Conservation (phyloP, 2,329 filamentous ascomycete genomes). For the Davidsoniella eucalypti region DNA sequence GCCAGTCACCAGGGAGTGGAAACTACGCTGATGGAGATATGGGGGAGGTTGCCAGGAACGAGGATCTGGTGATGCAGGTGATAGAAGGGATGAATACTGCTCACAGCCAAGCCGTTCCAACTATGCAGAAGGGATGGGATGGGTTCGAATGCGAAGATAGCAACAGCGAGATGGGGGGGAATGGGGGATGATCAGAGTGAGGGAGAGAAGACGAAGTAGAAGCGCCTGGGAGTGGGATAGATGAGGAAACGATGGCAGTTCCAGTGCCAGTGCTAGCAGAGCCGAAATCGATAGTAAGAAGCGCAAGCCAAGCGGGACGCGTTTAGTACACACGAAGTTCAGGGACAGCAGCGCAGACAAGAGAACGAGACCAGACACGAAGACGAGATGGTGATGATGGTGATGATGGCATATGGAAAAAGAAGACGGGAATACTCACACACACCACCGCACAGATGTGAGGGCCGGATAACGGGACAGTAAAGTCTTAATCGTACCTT, state of each 20-base stretch:
- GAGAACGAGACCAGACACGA: neutral
- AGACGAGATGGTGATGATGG: conserved; percentile 16
- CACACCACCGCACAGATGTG: conserved; percentile 30
- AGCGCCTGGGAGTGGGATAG: neutral
- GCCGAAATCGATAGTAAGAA: neutral
- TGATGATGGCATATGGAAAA: conserved; percentile 23
- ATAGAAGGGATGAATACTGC: conserved; percentile 8
- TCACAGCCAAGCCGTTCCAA: conserved; percentile 1
- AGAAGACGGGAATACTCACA: conserved; percentile 13
- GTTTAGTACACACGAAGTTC: neutral
- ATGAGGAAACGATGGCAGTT: neutral
- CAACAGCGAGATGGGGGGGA: conserved; percentile 6
- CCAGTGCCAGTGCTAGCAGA: neutral
- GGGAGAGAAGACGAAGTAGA: conserved; percentile 14
- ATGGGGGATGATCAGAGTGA: conserved; percentile 14
- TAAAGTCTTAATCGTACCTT: conserved; percentile 22
- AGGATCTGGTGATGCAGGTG: conserved; percentile 12
- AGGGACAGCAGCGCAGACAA: neutral
- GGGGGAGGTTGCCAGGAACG: conserved; percentile 14
- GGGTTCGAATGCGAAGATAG: neutral
- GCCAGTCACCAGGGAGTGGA: neutral
- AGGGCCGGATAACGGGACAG: conserved; percentile 19
- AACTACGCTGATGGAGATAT: neutral
- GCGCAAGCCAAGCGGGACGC: neutral
- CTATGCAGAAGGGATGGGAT: conserved; percentile 8